Evolutionary conservation across 768 basidiomycete genomes (phyloP), one percentile per base, ranked within the genome.

Genomic region (Calvatia gigantea): DNA sequence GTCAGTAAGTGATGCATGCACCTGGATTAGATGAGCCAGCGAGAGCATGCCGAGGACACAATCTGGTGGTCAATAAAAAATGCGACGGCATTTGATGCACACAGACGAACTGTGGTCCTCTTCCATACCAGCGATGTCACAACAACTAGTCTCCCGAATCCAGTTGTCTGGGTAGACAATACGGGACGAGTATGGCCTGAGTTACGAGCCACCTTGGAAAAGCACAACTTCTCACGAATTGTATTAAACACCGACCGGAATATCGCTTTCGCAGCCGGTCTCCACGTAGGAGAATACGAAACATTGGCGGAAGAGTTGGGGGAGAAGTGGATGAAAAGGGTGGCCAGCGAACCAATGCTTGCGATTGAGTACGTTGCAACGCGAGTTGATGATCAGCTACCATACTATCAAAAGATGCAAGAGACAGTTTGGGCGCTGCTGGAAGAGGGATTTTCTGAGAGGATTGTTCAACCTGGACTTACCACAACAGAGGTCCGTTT

Each of bases 1-100:
- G 41, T 35, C 14, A 23, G 44, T 43, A 39, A 25, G 12, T 3
- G 12, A 12, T 19, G 47, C 47, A 28, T 33, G n/a, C 31, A 47
- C 21, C 9, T 35, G 9, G 21, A 39, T 31, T 61, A 80, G 77
- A 71, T 77, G 61, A 68, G 66, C 51, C 74, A 77, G 67, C 69
- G 77, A 33, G 81, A 82, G 58, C 77, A 80, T 58, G 79, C 79
- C 2, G 81, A 82, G 56, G 81, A 82, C 60, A 77, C 79, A 5
- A 67, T 78, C 12, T 81, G 80, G 74, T 74, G 76, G 70, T 75
- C 80, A 4, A 67, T 81, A 44, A 77, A 79, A 55, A 73, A 76
- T 47, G 69, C 78, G 6, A 79, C 78, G 6, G 75, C 73, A 48
- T 79, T 75, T 65, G 76, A 75, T 38, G 72, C 75, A 7, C 75